phyloP scores from a whole-genome alignment of 1,139 yeast species.

The Zygosaccharomyces sapae region DNA sequence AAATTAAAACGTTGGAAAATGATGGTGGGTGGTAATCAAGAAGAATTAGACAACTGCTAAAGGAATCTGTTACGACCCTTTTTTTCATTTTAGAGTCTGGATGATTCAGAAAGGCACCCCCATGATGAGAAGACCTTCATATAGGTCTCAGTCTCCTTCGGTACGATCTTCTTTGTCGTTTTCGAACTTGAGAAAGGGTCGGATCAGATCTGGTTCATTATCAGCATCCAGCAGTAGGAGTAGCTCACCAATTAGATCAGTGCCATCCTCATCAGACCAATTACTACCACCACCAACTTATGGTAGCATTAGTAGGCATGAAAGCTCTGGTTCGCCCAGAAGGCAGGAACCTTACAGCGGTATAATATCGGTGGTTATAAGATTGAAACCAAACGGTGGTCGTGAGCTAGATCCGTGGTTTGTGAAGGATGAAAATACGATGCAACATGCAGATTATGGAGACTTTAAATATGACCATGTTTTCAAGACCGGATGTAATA shows the following conservation, averaged over 20 bases:
- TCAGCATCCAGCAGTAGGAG: slow-evolving; percentile 19
- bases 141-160: slow-evolving; percentile 23
- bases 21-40: neutral
- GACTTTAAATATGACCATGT: slow-evolving; percentile 77
- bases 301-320: slow-evolving; percentile 1
- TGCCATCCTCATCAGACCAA: slow-evolving; percentile 10
- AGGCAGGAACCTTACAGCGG: slow-evolving; percentile 33
- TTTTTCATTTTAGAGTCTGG: neutral
- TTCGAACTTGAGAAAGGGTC: slow-evolving; percentile 17
- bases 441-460: slow-evolving; percentile 50
- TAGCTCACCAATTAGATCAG: slow-evolving; percentile 19
- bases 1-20: neutral
- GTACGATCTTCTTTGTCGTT: slow-evolving; percentile 19
- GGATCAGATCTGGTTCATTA: slow-evolving; percentile 19
- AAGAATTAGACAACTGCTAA: too few relatives aligned
- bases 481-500: slow-evolving; percentile 51
- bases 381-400: slow-evolving; percentile 36
- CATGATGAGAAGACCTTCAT: slow-evolving; percentile 12
- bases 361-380: slow-evolving; percentile 38
- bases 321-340: slow-evolving; percentile 5
- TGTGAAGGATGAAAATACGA: slow-evolving; percentile 41
- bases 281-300: slow-evolving; percentile 1
- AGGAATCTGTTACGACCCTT: too few relatives aligned
- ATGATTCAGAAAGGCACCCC: slow-evolving; percentile 16
- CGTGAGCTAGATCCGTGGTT: slow-evolving; percentile 38